Conservation (phyloP, 2,329 filamentous ascomycete genomes). For the Trichoderma cornu-damae region DNA sequence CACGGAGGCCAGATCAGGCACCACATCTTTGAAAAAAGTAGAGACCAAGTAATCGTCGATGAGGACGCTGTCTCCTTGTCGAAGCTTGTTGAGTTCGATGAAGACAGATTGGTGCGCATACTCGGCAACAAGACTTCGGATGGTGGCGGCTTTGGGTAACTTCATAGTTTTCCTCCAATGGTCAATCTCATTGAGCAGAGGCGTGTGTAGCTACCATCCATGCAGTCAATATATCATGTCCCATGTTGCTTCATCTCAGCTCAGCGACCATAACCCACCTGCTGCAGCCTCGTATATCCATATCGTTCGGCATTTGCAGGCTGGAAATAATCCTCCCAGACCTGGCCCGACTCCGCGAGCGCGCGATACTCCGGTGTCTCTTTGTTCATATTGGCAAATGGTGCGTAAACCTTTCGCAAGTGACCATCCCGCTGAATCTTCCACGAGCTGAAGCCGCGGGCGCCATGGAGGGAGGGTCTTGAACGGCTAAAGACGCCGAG, state of each 20-base stretch:
- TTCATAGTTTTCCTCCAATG: background rate
- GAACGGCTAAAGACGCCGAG: background rate
- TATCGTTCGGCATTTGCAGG: background rate
- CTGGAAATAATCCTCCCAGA: conserved; percentile 2
- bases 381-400: background rate
- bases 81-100: background rate
- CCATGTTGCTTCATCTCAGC: background rate
- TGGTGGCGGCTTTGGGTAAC: background rate
- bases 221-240: too few relatives aligned
- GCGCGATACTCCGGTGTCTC: background rate
- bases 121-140: background rate
- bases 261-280: background rate
- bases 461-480: background rate
- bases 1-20: background rate
- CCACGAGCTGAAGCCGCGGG: background rate
- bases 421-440: background rate
- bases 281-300: background rate
- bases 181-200: background rate
- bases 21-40: background rate
- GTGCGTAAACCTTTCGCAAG: background rate
- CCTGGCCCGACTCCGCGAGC: background rate
- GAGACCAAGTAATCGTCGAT: background rate
- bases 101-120: background rate
- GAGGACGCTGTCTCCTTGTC: background rate
- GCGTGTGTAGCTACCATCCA: background rate